Evolutionary conservation across 129 eudicot genomes (phyloP), one percentile per base, ranked within the genome.

Genomic region (Flaveria bidentis): DNA sequence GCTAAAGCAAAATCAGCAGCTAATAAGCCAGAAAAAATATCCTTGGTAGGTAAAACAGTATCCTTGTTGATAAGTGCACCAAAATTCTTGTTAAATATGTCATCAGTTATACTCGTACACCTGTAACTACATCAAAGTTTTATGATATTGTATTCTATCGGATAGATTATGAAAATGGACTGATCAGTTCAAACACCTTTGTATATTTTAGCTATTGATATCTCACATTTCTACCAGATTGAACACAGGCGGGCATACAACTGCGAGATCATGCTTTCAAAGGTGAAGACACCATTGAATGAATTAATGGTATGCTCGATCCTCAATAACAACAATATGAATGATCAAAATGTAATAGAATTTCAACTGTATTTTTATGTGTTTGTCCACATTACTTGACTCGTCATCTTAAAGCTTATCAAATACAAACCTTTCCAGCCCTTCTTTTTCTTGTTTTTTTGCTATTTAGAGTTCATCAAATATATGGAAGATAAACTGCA

Each of bases 181-280:
- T 76, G 26, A 23, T 17, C 41, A 46, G 20, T 73, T 44, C 16
- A 68, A 26, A 18, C 72, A 12, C 64, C 61, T 58, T 58, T 60
- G 33, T 47, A 64, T 63, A n/a, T 49, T 28, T 26, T 57, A 45
- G 56, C 52, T 13, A 46, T 66, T 80, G 69, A 67, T 72, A 30
- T 77, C 47, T 82, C 64, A 16, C 67, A 44, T 58, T 76, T 82
- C n/a, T 74, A 73, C 77, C 92, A 95, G 99, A 69, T 91, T 80
- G 97, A 91, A 17, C 92, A 75, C 71, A 86, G 96, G 75, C 93
- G 99, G 44, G 99, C 99, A 30, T 89, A 85, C 75, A 91, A 95
- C 78, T 91, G 97, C 75, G 99, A 95, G 82, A 89, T 91, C 73
- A 91, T 95, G 97, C 99, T 95, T 66, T 91, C 96, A 67, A 91